These are phyloP conservation scores for Hibiscus tridactylites DNA, from an alignment of 345 rosid genomes.

Conservation along the genomic window DNA sequence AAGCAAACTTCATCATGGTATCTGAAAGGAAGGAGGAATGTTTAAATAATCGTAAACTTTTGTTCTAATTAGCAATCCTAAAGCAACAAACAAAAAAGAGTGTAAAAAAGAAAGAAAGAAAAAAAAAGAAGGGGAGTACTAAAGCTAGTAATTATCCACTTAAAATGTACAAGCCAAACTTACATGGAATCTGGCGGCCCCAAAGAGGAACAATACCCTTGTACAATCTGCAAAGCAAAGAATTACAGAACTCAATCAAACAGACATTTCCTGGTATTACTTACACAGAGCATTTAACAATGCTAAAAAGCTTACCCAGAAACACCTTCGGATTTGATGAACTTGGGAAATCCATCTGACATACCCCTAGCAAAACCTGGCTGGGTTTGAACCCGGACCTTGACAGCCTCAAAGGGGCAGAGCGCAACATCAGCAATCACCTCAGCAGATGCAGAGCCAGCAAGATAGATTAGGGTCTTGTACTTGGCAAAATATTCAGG, in stretches of 20 bases:
- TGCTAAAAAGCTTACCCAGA: conserved; percentile 52
- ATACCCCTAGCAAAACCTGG: conserved; percentile 97
- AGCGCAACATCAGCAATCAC: conserved; percentile 39
- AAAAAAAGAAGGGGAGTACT: too few relatives aligned
- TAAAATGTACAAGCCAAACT: conserved; percentile 21
- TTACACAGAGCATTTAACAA: not conserved
- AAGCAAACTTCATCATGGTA: conserved; percentile 99
- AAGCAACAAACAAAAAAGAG: not conserved
- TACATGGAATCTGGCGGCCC: conserved; percentile 99
- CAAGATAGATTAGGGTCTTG: conserved; percentile 94
- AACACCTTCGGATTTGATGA: conserved; percentile 75
- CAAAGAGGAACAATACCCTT: conserved; percentile 93
- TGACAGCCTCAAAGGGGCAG: conserved; percentile 99
- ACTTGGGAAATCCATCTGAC: conserved; percentile 87
- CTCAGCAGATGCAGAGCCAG: conserved; percentile 99
- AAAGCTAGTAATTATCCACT: not conserved
- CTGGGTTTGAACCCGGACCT: conserved; percentile 97
- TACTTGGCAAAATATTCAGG: conserved; percentile 77
- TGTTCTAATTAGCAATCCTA: not conserved
- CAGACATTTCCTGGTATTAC: not conserved
- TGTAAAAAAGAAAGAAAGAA: not conserved
- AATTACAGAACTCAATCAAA: not conserved
- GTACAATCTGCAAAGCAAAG: conserved; percentile 56
- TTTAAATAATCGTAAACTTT: not conserved
- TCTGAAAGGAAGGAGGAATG: conserved; percentile 31